Conservation (phyloP, 164 flowering plant species). For the Magnolia changhungtana region DNA sequence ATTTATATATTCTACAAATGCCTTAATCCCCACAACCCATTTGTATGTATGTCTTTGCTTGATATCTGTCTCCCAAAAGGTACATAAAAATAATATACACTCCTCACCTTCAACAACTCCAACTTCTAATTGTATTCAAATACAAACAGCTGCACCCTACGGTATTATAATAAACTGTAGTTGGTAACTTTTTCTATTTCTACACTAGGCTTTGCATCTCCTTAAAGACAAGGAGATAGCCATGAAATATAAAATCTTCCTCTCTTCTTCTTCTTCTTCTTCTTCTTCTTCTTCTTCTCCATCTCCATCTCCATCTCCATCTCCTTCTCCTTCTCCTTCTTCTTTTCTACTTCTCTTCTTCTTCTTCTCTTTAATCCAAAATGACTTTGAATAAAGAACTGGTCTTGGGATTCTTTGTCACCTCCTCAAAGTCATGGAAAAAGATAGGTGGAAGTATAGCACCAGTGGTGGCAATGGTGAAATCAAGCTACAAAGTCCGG, state of each 20-base stretch:
- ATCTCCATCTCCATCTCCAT: background rate
- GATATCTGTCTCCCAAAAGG: background rate
- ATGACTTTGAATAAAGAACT: background rate
- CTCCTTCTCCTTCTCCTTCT: background rate
- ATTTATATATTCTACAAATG: background rate
- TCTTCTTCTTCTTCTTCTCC: background rate
- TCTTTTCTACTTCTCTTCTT: background rate
- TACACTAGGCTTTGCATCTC: background rate
- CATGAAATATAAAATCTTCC: background rate
- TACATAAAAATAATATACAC: background rate
- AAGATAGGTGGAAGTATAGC: background rate
- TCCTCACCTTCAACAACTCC: background rate
- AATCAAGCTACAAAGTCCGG: conserved; percentile 78
- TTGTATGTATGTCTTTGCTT: background rate
- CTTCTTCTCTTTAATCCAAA: background rate
- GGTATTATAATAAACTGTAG: background rate
- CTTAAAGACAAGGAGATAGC: background rate
- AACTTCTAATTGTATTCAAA: background rate
- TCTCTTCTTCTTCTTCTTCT: background rate
- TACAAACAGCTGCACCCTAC: background rate
- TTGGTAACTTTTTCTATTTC: background rate
- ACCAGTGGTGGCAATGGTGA: background rate
- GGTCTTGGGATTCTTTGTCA: background rate
- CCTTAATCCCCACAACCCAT: background rate
- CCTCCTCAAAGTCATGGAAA: background rate